Evolutionary conservation across 139 green algal genomes (phyloP).

Genomic region (Chlorella vulgaris): DNA sequence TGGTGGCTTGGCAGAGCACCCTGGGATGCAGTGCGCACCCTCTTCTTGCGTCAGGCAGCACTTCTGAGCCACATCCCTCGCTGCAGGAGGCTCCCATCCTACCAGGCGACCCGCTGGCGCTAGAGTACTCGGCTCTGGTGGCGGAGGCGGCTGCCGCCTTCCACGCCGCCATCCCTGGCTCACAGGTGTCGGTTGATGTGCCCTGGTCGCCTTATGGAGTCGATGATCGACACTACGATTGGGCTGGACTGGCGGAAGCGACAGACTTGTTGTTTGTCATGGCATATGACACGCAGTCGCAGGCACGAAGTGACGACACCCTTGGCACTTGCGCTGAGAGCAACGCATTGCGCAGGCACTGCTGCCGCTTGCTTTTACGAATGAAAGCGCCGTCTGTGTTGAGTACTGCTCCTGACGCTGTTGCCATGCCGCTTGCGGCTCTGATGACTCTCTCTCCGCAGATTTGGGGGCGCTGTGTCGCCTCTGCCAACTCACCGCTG

Average conservation of each 20-base stretch:
- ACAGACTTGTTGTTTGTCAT: conserved; percentile 72
- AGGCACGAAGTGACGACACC: conserved; percentile 43
- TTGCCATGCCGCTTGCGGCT: no score
- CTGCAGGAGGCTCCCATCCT: conserved; percentile 15
- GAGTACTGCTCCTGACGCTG: not conserved
- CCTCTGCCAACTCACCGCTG: conserved; percentile 55
- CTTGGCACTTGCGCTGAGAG: no score
- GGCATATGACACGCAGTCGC: conserved; percentile 69
- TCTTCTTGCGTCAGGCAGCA: no score
- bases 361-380: not conserved
- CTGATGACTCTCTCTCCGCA: no score
- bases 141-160: conserved; percentile 18
- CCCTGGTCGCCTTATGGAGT: conserved; percentile 64
- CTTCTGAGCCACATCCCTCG: no score
- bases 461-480: conserved; percentile 61
- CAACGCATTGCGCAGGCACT: not conserved
- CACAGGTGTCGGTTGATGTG: conserved; percentile 60
- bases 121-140: conserved; percentile 43
- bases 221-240: conserved; percentile 67
- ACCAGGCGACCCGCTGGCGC: conserved; percentile 27
- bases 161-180: conserved; percentile 34
- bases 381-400: not conserved
- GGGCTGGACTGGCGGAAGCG: conserved; percentile 41
- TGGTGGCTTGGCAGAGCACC: no score
- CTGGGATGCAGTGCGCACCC: no score